Evolutionary conservation across 139 green algal species (phyloP), one percentile per base, ranked within the genome.

Genomic region (Chlamydomonas sphaeroides): DNA sequence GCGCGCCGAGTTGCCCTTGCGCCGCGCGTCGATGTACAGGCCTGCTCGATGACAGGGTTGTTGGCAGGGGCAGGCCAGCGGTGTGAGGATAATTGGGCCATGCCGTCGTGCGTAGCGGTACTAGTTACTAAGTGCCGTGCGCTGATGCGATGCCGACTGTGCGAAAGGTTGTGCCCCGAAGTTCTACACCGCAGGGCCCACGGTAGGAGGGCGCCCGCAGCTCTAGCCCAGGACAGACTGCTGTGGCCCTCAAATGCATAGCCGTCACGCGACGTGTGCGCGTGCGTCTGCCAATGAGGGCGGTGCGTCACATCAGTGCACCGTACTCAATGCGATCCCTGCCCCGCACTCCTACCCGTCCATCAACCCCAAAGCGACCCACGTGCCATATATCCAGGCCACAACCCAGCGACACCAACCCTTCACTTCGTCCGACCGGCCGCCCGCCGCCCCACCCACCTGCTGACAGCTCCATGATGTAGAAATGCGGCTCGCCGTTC

Each of bases 381-480:
- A n/a, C n/a, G n/a, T n/a, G n/a, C n/a, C n/a, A n/a, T n/a, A n/a
- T n/a, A n/a, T n/a, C n/a, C n/a, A n/a, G n/a, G n/a, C n/a, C n/a
- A n/a, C n/a, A n/a, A n/a, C n/a, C n/a, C n/a, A n/a, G n/a, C n/a
- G 18, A 56, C 49, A 56, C 10, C 49, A 3, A 3, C 49, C 49
- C 49, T 20, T 2, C 6, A 2, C 49, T 18, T 3, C 7, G 18
- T 20, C 6, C 49, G 18, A 56, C 49, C 6, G 2, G 49, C 6
- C 7, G 18, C 7, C 10, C 49, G 49, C 5, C 49, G 49, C 49
- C 49, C 49, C 49, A 17, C 76, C 7, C 25, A 73, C 82, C 91
- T 0, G 90, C 84, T 18, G 53, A 73, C 68, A 96, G 89, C 87
- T 97, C 94, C 95, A 98, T 98, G 84, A 97, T 95, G 92, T 98